phyloP scores from a whole-genome alignment of 805 yeast genomes.

The Candida pini region DNA sequence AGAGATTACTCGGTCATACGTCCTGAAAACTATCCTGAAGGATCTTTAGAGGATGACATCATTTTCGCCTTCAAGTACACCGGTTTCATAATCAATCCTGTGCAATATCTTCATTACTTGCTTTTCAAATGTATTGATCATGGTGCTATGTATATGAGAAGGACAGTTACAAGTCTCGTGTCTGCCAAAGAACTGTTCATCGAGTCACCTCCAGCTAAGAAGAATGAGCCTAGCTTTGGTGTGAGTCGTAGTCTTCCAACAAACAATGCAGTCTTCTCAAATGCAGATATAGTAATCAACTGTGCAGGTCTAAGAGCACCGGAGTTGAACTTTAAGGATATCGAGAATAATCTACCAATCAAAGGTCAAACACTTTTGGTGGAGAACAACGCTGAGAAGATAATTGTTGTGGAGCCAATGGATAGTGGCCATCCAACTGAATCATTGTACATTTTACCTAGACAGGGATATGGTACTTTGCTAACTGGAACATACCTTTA shows the following conservation, averaged over 20 bases:
- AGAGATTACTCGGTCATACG: slow-evolving; percentile 29
- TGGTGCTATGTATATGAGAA: slow-evolving; percentile 44
- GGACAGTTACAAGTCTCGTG: slow-evolving; percentile 35
- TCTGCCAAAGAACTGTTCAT: slow-evolving; percentile 16
- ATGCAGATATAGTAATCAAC: slow-evolving; percentile 42
- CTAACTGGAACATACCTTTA: slow-evolving; percentile 46
- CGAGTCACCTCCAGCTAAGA: slow-evolving; percentile 1
- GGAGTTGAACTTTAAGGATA: slow-evolving; percentile 40
- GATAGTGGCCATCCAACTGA: slow-evolving; percentile 35
- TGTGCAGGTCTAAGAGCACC: slow-evolving; percentile 48
- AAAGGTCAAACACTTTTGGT: slow-evolving; percentile 56
- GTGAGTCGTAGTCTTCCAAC: slow-evolving; percentile 5
- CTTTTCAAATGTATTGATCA: slow-evolving; percentile 36
- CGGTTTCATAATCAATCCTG: slow-evolving; percentile 59
- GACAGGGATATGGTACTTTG: slow-evolving; percentile 61
- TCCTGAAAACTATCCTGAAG: slow-evolving; percentile 26
- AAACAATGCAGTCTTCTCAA: slow-evolving; percentile 22
- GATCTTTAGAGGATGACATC: slow-evolving; percentile 21
- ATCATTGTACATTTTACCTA: slow-evolving; percentile 53
- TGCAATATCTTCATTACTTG: slow-evolving; percentile 50
- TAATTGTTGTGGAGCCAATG: slow-evolving; percentile 29
- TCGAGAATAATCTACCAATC: slow-evolving; percentile 39
- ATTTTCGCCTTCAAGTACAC: slow-evolving; percentile 46
- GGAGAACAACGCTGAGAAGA: slow-evolving; percentile 35
- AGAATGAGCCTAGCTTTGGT: slow-evolving; percentile 18